These are phyloP conservation scores for Penicillium goetzii DNA, from an alignment of 495 filamentous ascomycete genomes.

Conservation along the genomic window DNA sequence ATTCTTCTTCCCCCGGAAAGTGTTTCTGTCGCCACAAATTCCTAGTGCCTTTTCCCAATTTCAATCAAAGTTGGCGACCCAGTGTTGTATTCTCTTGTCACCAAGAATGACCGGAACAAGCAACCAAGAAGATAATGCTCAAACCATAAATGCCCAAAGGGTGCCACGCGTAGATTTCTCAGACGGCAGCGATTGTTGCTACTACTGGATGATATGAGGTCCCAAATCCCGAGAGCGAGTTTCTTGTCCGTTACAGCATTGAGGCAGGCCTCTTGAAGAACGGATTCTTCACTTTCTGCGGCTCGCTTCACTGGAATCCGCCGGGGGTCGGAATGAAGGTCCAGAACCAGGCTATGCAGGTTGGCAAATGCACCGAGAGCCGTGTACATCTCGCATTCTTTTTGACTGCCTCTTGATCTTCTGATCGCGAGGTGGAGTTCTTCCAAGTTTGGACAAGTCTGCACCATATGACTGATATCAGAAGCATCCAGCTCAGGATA, in stretches of 20 bases:
- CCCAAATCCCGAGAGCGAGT: conserved; percentile 16
- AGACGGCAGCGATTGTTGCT: not conserved
- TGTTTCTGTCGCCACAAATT: not conserved
- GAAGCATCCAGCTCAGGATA: conserved; percentile 7
- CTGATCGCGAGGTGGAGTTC: conserved; percentile 6
- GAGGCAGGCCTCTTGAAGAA: not conserved
- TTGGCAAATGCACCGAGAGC: conserved; percentile 7
- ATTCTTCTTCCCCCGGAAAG: too few relatives aligned
- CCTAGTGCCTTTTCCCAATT: not conserved
- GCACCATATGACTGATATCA: not conserved
- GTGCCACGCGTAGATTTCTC: not conserved
- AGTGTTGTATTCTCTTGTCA: not conserved
- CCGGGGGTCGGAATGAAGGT: conserved; percentile 15
- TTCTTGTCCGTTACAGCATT: conserved; percentile 17
- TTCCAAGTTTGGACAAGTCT: conserved; percentile 13
- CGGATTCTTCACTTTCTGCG: not conserved
- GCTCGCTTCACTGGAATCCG: not conserved
- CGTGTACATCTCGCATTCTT: conserved; percentile 12
- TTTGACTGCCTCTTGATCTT: conserved; percentile 3
- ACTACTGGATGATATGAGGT: conserved; percentile 3
- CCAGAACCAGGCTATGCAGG: conserved; percentile 12
- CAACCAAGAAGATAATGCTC: not conserved
- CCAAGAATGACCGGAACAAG: conserved; percentile 3
- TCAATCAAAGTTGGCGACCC: not conserved
- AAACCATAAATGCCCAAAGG: not conserved